Base-by-base conservation (phyloP, 345 rosid species). In the Bruguiera sexangula region DNA sequence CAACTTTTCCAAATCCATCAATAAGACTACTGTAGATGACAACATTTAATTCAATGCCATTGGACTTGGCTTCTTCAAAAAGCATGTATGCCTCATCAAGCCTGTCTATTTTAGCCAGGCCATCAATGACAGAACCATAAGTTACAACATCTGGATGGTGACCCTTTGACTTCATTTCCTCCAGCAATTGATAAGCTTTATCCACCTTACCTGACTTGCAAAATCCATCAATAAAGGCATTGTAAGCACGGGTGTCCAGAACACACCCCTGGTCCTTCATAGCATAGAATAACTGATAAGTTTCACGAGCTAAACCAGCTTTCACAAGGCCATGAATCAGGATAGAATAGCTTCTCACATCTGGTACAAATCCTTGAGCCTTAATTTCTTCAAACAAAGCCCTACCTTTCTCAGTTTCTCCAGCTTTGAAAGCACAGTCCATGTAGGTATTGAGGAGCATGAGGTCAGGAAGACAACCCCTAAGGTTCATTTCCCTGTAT, bases 11-110 rank as follows among this genome's bases (percentile, higher is more conserved):
- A 79, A 95, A 95, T 64, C 99, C 97, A 64, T 95, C 92, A 58
- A 95, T 87, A 57, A 95, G 91, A 83, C 97, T 95, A 69, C 86
- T 87, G 71, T 92, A 92, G 36, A 92, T 83, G 26, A 92, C 87
- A 53, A 86, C 85, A 80, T 95, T 95, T 66, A 88, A 67, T 74
- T 86, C 88, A 80, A 87, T 77, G 63, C 85, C 88, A 68, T 73
- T 86, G 5, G 91, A 84, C 78, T 90, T 95, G n/a, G 97, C 97
- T 71, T 95, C 97, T 84, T 95, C 99, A 26, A 88, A 90, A 61
- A 95, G 96, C 96, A 90, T 86, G 81, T 92, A 92, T 62, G 99
- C 97, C 78, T 95, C 99, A 80, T 95, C 97, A 63, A 95, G 92
- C 86, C 97, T 82, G 73, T 95, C 97, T 69, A 92, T 92, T 70